Base-by-base conservation (phyloP, 306 rosid genomes). In the Lathyrus tuberosus region DNA sequence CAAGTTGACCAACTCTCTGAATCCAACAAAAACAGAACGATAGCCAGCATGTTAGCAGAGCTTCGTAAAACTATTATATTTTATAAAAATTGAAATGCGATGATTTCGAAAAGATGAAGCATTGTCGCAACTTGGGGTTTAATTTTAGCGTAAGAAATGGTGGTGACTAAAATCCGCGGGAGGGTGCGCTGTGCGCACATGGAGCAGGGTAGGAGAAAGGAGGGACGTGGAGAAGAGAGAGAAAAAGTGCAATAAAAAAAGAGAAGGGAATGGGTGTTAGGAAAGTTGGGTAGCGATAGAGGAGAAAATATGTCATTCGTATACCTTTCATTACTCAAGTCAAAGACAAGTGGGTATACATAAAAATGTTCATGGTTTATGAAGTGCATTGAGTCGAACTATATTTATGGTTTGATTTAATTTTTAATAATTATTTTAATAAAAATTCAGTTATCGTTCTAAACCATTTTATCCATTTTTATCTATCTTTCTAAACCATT, bases 211-310 rank as follows among this genome's bases (percentile, higher is more conserved):
- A 67, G 82, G 22, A 35, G 5, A 5, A 57, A 46, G 37, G 16
- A 60, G 5, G 0, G 46, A 77, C 84, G 84, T 79, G 85, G 88
- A 73, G 67, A 69, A 67, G 7, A 37, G 47, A 76, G 47, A 63
- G 11, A 33, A 79, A 86, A 86, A 81, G 79, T 62, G 77, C 75
- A 79, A 62, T n/a, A n/a, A 73, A 56, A 38, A 40, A 48, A 69
- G 41, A 14, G 33, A 0, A 56, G 18, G 11, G 65, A 33, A 57
- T 8, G 56, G 51, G 40, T 3, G 62, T 15, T 35, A 70, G 74
- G 94, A 83, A 81, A 77, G 70, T 88, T 81, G 47, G 80, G 80
- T 81, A 77, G 83, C 73, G 88, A 85, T 80, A 65, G 83, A 63
- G 73, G 72, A 76, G 33, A 74, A 68, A 79, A 89, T 86, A 88